These are phyloP conservation scores for Aspergillus sp. DNA, from an alignment of 2,329 filamentous ascomycete genomes.

Conservation along the genomic window DNA sequence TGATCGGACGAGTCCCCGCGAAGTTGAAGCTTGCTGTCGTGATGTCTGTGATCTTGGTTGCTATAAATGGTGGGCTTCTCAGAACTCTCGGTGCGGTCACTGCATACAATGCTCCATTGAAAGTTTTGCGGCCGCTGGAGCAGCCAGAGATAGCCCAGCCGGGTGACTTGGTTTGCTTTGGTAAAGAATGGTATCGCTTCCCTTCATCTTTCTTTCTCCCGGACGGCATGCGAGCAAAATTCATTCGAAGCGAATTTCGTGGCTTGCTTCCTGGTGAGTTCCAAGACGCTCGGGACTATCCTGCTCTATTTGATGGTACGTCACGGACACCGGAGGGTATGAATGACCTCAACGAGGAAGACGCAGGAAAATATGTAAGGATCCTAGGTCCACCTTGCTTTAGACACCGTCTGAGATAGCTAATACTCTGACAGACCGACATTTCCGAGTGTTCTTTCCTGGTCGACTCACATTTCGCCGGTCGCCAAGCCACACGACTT, in stretches of 20 bases:
- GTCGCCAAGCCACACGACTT: slow-evolving; percentile 57
- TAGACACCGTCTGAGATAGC: slow-evolving; percentile 1
- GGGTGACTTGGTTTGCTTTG: slow-evolving; percentile 78
- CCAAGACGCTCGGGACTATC: slow-evolving; percentile 67
- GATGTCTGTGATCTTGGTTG: slow-evolving; percentile 59
- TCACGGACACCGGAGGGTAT: slow-evolving; percentile 80
- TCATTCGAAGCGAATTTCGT: slow-evolving; percentile 84
- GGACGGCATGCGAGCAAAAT: slow-evolving; percentile 78
- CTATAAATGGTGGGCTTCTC: slow-evolving; percentile 65
- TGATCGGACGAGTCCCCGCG: slow-evolving; percentile 71
- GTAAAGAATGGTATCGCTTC: slow-evolving; percentile 98
- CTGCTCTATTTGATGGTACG: slow-evolving; percentile 77
- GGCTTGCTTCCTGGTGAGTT: slow-evolving; percentile 92
- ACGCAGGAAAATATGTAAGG: slow-evolving; percentile 78
- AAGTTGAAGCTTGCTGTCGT: slow-evolving; percentile 70
- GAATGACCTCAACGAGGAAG: slow-evolving; percentile 89
- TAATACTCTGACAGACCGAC: slow-evolving; percentile 54
- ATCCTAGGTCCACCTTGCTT: neutral
- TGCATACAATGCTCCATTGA: slow-evolving; percentile 80
- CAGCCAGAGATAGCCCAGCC: slow-evolving; percentile 53
- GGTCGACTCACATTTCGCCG: slow-evolving; percentile 80
- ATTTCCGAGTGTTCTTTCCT: slow-evolving; percentile 76
- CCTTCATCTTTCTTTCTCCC: slow-evolving; percentile 91
- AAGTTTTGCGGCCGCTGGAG: slow-evolving; percentile 53
- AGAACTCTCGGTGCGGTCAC: slow-evolving; percentile 75